These are phyloP conservation scores for Toxicodendron radicans DNA, from an alignment of 345 rosid species.

Conservation along the genomic window DNA sequence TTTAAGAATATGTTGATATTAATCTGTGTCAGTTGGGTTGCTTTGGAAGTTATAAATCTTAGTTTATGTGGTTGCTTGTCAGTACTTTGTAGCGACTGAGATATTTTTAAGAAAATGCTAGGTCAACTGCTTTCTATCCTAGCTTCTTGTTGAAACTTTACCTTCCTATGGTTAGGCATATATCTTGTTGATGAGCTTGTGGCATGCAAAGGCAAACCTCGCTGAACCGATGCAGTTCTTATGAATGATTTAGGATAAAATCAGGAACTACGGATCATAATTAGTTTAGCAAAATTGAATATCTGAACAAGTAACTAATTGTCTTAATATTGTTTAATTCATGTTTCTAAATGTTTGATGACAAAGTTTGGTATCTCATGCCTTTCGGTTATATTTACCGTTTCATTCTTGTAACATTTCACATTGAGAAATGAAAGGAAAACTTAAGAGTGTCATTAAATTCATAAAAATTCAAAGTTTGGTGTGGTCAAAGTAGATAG, in stretches of 20 bases:
- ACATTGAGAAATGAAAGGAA: background rate
- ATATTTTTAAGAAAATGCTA: background rate
- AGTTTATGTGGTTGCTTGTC: background rate
- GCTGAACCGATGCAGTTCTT: background rate
- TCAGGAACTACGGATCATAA: no score
- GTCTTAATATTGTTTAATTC: background rate
- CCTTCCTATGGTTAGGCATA: background rate
- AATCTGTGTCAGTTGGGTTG: slow-evolving; percentile 1
- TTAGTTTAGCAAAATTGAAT: background rate
- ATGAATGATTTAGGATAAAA: background rate
- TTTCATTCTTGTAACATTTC: background rate
- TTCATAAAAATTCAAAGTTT: no score
- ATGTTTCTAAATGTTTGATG: background rate
- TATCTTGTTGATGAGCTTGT: background rate
- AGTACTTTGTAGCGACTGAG: background rate
- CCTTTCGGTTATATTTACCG: background rate
- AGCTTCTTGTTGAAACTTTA: background rate
- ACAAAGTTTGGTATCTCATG: background rate
- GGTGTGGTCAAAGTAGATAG: no score
- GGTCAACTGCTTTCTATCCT: background rate
- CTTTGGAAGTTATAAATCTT: background rate
- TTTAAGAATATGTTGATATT: background rate
- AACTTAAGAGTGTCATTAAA: background rate
- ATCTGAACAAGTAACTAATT: background rate
- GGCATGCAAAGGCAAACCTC: background rate